Evolutionary conservation across 2,329 filamentous ascomycete species (phyloP).

Genomic region (Cordyceps javanica): DNA sequence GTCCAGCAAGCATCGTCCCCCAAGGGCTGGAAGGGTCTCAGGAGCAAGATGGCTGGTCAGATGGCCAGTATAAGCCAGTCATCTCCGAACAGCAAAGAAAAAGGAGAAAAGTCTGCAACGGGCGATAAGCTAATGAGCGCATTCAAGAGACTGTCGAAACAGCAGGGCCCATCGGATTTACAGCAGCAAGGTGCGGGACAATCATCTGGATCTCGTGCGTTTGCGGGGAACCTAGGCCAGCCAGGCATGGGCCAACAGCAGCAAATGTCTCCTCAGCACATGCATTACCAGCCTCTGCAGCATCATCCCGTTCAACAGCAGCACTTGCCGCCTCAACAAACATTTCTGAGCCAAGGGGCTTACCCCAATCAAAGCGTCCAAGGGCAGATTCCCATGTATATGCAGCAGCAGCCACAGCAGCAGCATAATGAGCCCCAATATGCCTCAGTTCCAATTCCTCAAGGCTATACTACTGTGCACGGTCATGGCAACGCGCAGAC

Average conservation of each 20-base stretch:
- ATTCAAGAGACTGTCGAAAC: conserved; percentile 28
- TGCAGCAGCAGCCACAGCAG: conserved; percentile 6
- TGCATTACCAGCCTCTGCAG: not conserved
- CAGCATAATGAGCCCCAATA: conserved; percentile 12
- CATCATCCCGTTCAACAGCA: no score
- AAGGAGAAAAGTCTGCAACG: conserved; percentile 12
- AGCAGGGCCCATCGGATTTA: conserved; percentile 14
- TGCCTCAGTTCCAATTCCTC: conserved; percentile 5
- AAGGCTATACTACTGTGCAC: conserved; percentile 5
- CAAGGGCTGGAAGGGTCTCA: conserved; percentile 28
- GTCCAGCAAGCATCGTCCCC: not conserved
- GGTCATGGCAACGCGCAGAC: not conserved
- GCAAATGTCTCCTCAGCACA: not conserved
- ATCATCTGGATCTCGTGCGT: not conserved
- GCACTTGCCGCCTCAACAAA: not conserved
- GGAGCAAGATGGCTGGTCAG: conserved; percentile 27
- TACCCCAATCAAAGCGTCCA: not conserved
- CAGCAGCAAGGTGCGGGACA: conserved; percentile 6
- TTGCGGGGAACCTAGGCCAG: not conserved
- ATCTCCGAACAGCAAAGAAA: not conserved
- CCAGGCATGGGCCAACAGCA: not conserved
- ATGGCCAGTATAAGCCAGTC: conserved; percentile 14
- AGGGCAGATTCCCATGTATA: conserved; percentile 11
- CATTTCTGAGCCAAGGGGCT: not conserved
- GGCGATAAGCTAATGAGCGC: conserved; percentile 25